These are phyloP conservation scores for Ogataea hybrid DNA, from an alignment of 1,139 yeast species.

Conservation along the genomic window DNA sequence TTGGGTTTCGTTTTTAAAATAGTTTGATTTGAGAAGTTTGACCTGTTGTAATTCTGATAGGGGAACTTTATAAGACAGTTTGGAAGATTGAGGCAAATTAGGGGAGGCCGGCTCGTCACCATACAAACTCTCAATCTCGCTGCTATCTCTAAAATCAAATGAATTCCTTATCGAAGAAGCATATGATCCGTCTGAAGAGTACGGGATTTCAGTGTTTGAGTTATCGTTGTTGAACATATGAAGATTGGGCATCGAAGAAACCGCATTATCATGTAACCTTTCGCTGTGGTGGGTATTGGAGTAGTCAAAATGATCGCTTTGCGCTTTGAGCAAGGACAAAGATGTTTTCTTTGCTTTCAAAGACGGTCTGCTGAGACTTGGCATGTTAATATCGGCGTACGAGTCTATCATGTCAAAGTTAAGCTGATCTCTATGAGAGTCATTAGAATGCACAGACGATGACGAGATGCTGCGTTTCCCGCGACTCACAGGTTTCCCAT, in stretches of 20 bases:
- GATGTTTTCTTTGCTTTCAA: conserved; percentile 21
- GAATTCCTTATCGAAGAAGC: conserved; percentile 34
- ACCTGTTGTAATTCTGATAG: conserved; percentile 40
- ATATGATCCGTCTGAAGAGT: conserved; percentile 28
- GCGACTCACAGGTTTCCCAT: conserved; percentile 17
- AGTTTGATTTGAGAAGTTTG: conserved; percentile 67
- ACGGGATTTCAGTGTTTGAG: conserved; percentile 21
- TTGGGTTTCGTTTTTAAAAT: conserved; percentile 85
- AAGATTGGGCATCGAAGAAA: conserved; percentile 34
- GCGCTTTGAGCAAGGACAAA: conserved; percentile 13
- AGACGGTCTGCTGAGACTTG: conserved; percentile 29
- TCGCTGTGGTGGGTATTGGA: conserved; percentile 6
- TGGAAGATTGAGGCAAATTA: conserved; percentile 9
- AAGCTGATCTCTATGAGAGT: conserved; percentile 29
- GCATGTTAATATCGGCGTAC: conserved; percentile 37
- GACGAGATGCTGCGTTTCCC: conserved; percentile 11
- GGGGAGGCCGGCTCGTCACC: conserved; percentile 20
- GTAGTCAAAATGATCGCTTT: conserved; percentile 15
- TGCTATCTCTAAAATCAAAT: conserved; percentile 30
- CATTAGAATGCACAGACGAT: conserved; percentile 6
- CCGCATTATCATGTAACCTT: conserved; percentile 7
- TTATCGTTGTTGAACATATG: conserved; percentile 22
- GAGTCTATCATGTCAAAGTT: conserved; percentile 47
- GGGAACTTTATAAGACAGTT: conserved; percentile 16
- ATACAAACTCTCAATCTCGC: conserved; percentile 29